Base-by-base conservation (phyloP, 2,329 filamentous ascomycete genomes). In the Colletotrichum tanaceti region DNA sequence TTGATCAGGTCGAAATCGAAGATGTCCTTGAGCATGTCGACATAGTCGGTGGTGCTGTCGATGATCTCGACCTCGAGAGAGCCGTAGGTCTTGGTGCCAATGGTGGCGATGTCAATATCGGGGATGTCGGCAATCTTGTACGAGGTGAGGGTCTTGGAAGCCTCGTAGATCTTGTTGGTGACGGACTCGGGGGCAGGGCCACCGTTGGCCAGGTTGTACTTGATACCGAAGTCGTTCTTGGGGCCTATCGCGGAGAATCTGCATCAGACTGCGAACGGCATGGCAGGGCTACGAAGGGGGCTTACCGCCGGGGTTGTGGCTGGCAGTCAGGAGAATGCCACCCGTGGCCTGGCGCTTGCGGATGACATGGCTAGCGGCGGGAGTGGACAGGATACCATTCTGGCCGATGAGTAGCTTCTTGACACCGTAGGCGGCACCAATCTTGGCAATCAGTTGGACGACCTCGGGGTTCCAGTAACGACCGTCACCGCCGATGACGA, bases 371-470 rank as follows among this genome's bases (percentile, higher is more conserved):
- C 93, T 97, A 74, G 96, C 95, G 72, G 96, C 96, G 1, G 96
- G 96, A 32, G 96, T 99, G 74, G 94, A 98, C 77, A 99, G 87
- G 77, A 99, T 98, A 79, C 96, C 96, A 81, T 97, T 87, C 82
- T 98, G 94, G 71, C 96, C 96, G 83, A 99, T 92, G 78, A 99
- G 82, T 65, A 99, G 90, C 90, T 98, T 99, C 92, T 97, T 98
- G 78, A 98, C 96, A 72, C 96, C 96, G 78, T 99, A 98, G 62
- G 94, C 96, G 74, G 93, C 92, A 80, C 94, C 91, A 77, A 99
- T 98, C 87, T 97, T 97, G 75, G 95, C 95, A 79, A 98, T 98
- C 82, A 97, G 83, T 84, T 98, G 95, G 74, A 97, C 92, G 71
- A 97, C 95, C 80, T 98, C 95, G 53, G 94, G 92, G 84, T 99